phyloP scores from a whole-genome alignment of 1,139 yeast species.

The Geotrichum candidum region DNA sequence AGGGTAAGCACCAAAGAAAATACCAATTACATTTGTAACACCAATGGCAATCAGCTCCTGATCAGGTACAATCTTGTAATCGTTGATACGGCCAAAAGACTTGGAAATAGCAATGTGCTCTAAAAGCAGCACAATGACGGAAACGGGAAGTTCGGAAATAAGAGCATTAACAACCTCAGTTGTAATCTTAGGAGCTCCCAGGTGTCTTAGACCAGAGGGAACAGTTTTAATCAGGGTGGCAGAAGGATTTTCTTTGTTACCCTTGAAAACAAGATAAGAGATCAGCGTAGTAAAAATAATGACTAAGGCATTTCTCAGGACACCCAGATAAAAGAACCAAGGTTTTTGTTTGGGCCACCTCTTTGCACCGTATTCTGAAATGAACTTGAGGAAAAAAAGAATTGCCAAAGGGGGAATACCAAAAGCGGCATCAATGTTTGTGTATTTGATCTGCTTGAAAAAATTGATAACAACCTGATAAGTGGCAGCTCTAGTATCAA shows the following conservation, averaged over 20 bases:
- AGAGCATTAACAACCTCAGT: slow-evolving; percentile 53
- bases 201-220: slow-evolving; percentile 73
- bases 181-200: slow-evolving; percentile 67
- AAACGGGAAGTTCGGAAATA: slow-evolving; percentile 78
- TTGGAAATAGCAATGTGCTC: slow-evolving; percentile 93
- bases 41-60: slow-evolving; percentile 95
- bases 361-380: slow-evolving; percentile 50
- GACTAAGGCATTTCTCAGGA: slow-evolving; percentile 74
- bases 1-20: slow-evolving; percentile 89
- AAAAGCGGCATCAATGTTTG: slow-evolving; percentile 79
- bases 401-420: slow-evolving; percentile 70
- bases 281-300: slow-evolving; percentile 72
- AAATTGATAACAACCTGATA: slow-evolving; percentile 65
- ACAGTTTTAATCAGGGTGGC: slow-evolving; percentile 66
- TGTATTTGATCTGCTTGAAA: slow-evolving; percentile 61
- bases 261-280: slow-evolving; percentile 55
- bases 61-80: slow-evolving; percentile 84
- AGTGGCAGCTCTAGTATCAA: slow-evolving; percentile 68
- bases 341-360: slow-evolving; percentile 56
- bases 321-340: slow-evolving; percentile 62
- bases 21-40: slow-evolving; percentile 81
- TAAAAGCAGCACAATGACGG: slow-evolving; percentile 70
- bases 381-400: slow-evolving; percentile 45
- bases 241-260: slow-evolving; percentile 36
- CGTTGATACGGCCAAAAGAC: slow-evolving; percentile 88